Conservation (phyloP, 768 basidiomycete genomes). For the Pholiota conissans region DNA sequence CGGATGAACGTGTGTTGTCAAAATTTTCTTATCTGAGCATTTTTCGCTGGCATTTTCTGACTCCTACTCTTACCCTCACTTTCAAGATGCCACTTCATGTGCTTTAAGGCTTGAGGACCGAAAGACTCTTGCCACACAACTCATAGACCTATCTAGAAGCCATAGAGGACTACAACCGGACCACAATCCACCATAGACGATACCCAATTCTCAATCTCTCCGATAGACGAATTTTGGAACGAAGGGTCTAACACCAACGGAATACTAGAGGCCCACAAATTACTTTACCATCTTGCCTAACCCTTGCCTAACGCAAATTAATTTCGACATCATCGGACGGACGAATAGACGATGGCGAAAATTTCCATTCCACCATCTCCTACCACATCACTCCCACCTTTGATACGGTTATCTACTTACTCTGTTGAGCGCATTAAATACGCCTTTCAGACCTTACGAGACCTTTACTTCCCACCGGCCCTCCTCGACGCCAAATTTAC, state of each 20-base stretch:
- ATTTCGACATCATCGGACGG: neutral
- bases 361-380: constrained; percentile 33
- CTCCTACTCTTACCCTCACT: constrained; percentile 12
- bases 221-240: neutral
- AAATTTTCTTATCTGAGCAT: constrained; percentile 14
- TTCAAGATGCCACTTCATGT: constrained; percentile 51
- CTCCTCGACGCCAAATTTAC: constrained; percentile 26
- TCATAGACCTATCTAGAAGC: constrained; percentile 24
- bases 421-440: constrained; percentile 35
- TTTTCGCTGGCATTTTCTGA: constrained; percentile 7
- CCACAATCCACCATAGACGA: constrained; percentile 12
- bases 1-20: constrained; percentile 18
- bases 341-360: constrained; percentile 7
- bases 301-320: neutral
- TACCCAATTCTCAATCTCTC: constrained; percentile 9
- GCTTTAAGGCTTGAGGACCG: constrained; percentile 48
- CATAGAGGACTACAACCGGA: constrained; percentile 11
- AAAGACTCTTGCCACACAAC: constrained; percentile 35
- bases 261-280: neutral
- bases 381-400: constrained; percentile 56
- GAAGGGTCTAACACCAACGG: neutral
- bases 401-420: constrained; percentile 38
- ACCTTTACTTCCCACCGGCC: constrained; percentile 50
- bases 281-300: neutral
- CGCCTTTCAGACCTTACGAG: constrained; percentile 44